These are phyloP conservation scores for Hebeloma cylindrosporum DNA, from an alignment of 768 basidiomycete species.

Conservation along the genomic window DNA sequence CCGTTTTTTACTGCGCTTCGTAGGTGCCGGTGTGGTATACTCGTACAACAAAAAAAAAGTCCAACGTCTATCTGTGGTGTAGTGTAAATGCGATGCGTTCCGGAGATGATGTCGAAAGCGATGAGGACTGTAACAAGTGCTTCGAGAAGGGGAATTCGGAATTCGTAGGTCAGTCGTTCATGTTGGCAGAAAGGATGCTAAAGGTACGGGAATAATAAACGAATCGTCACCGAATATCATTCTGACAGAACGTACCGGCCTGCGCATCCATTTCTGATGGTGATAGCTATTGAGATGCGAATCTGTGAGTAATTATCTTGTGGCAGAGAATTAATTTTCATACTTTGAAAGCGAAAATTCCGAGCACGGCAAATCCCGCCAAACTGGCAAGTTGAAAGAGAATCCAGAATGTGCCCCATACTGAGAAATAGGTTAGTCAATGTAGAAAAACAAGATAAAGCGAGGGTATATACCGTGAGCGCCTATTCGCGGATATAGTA, in stretches of 20 bases:
- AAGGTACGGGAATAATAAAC: neutral
- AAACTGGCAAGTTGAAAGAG: constrained; percentile 73
- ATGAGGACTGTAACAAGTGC: too few relatives aligned
- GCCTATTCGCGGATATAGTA: constrained; percentile 68
- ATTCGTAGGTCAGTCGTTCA: too few relatives aligned
- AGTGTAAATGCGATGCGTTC: too few relatives aligned
- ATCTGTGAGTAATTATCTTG: constrained; percentile 1
- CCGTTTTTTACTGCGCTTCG: too few relatives aligned
- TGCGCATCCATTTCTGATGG: constrained; percentile 64
- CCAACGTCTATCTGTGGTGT: too few relatives aligned
- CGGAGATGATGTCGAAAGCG: too few relatives aligned
- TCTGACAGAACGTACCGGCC: constrained; percentile 50
- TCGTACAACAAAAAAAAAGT: too few relatives aligned
- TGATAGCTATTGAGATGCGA: constrained; percentile 39
- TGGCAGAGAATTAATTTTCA: constrained; percentile 7
- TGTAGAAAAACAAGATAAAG: neutral
- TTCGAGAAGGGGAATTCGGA: too few relatives aligned
- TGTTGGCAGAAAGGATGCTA: constrained; percentile 67
- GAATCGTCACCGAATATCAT: constrained; percentile 4
- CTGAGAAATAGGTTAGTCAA: constrained; percentile 34
- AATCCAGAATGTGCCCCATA: constrained; percentile 88
- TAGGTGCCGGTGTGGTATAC: too few relatives aligned
- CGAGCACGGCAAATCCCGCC: constrained; percentile 76
- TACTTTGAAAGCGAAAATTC: constrained; percentile 83
- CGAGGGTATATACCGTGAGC: constrained; percentile 59